Evolutionary conservation across 2,329 filamentous ascomycete species (phyloP).

Genomic region (Ceratocystiopsis brevicomis): DNA sequence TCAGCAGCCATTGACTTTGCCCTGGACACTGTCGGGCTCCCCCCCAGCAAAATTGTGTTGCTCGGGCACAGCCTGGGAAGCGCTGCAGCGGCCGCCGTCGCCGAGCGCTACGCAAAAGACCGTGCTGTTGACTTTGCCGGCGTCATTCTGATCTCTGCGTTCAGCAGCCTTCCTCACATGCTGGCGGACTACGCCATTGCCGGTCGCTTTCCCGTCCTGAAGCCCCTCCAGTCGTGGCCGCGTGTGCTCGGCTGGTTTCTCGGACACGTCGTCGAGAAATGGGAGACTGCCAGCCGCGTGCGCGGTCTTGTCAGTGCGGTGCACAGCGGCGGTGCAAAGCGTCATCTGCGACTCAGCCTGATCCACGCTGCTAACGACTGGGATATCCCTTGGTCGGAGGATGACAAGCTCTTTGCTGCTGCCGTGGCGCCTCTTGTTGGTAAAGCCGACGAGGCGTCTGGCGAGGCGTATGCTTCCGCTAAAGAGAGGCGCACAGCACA

Average conservation of each 20-base stretch:
- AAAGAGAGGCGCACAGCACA: conserved; percentile 27
- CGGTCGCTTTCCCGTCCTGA: conserved; percentile 64
- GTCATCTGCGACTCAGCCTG: conserved; percentile 43
- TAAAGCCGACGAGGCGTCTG: conserved; percentile 12
- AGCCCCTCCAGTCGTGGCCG: conserved; percentile 51
- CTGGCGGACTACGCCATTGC: conserved; percentile 59
- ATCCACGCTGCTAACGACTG: conserved; percentile 66
- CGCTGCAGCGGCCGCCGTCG: conserved; percentile 57
- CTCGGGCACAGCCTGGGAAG: conserved; percentile 81
- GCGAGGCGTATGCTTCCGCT: conserved; percentile 2
- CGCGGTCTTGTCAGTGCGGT: conserved; percentile 33
- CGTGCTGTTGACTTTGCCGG: conserved; percentile 53
- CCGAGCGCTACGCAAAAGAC: conserved; percentile 43
- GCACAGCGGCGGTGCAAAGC: conserved; percentile 12
- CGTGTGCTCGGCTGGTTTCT: conserved; percentile 41
- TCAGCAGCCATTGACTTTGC: conserved; percentile 56
- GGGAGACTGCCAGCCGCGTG: conserved; percentile 54
- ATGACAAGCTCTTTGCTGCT: conserved; percentile 41
- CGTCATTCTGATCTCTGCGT: conserved; percentile 61
- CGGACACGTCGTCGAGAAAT: conserved; percentile 54
- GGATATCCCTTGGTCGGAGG: conserved; percentile 62
- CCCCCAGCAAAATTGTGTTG: conserved; percentile 55
- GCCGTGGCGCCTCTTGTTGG: conserved; percentile 23
- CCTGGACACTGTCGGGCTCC: conserved; percentile 41
- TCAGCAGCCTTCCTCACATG: conserved; percentile 55